Percentiles rank a stretch among this genome's conserved stretches.
These are phyloP conservation scores for Macadamia integrifolia DNA, from an alignment of 164 flowering plant genomes.

Conservation along the genomic window DNA sequence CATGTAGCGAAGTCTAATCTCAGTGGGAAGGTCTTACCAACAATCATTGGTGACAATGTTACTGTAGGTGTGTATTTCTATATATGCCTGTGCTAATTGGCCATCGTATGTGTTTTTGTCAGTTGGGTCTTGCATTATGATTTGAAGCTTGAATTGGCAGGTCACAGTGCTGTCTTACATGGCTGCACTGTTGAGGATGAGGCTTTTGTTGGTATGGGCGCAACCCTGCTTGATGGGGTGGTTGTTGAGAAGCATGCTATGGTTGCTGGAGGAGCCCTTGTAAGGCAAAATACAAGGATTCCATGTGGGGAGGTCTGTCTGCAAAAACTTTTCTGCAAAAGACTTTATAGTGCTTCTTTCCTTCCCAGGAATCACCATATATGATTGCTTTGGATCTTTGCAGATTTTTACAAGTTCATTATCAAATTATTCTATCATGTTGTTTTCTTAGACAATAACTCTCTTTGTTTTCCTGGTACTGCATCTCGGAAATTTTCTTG, in stretches of 20 bases:
- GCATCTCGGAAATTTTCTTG: not conserved
- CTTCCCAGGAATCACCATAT: not conserved
- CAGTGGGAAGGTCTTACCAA: conserved; percentile 89
- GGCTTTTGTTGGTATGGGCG: conserved; percentile 93
- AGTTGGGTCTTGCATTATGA: conserved; percentile 8
- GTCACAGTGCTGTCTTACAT: conserved; percentile 91
- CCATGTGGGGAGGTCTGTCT: conserved; percentile 77
- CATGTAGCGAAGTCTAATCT: conserved; percentile 94
- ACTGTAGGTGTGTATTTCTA: conserved; percentile 64
- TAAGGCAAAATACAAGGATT: conserved; percentile 81
- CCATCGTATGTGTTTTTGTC: not conserved
- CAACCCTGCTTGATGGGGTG: conserved; percentile 83
- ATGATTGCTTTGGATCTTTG: not conserved
- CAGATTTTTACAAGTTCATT: not conserved
- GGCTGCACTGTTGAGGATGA: conserved; percentile 94
- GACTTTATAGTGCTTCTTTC: not conserved
- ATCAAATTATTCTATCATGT: not conserved
- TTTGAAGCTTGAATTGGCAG: conserved; percentile 32
- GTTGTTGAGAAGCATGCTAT: conserved; percentile 83
- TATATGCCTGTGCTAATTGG: not conserved
- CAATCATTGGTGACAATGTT: conserved; percentile 91
- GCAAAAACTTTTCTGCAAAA: conserved; percentile 1
- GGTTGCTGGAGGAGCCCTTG: conserved; percentile 98
- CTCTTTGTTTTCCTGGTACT: no score
- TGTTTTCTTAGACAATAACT: no score